Evolutionary conservation across 495 filamentous ascomycete species (phyloP).

Genomic region (Talaromyces wortmannii): DNA sequence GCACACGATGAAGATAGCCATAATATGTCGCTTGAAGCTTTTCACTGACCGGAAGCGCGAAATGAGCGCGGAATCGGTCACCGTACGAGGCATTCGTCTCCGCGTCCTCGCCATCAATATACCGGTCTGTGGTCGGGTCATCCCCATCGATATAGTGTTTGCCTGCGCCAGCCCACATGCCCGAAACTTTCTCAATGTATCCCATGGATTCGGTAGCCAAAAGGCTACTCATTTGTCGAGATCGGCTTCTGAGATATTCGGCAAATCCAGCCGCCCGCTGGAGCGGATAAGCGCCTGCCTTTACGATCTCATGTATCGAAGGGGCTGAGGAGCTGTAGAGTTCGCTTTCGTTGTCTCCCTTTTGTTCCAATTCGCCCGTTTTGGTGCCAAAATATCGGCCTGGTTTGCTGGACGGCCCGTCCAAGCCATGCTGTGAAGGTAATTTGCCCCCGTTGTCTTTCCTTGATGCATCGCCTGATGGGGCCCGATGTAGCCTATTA

Average conservation of each 20-base stretch:
- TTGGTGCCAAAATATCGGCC: conserved; percentile 9
- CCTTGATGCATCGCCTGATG: conserved; percentile 4
- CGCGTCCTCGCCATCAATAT: conserved; percentile 55
- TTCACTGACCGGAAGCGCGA: conserved; percentile 78
- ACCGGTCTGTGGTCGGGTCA: conserved; percentile 52
- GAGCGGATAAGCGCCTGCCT: conserved; percentile 71
- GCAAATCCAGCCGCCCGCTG: conserved; percentile 83
- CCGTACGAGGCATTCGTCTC: conserved; percentile 55
- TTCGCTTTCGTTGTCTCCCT: conserved; percentile 14
- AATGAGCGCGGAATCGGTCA: conserved; percentile 81
- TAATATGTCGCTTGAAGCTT: conserved; percentile 88
- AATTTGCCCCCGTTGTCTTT: conserved; percentile 7
- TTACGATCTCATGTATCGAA: conserved; percentile 64
- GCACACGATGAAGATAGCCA: conserved; percentile 75
- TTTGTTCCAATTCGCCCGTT: conserved; percentile 15
- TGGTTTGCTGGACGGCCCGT: not conserved
- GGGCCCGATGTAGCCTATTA: conserved; percentile 17
- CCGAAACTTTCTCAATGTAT: conserved; percentile 94
- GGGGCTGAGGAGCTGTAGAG: conserved; percentile 36
- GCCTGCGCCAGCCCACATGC: conserved; percentile 91
- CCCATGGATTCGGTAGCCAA: conserved; percentile 93
- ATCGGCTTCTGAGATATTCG: conserved; percentile 69
- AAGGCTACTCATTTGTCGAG: conserved; percentile 75
- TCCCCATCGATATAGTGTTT: conserved; percentile 79
- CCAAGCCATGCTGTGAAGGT: not conserved